Evolutionary conservation across 345 rosid species (phyloP), one percentile per base, ranked within the genome.

Genomic region (Citrus trifoliata): DNA sequence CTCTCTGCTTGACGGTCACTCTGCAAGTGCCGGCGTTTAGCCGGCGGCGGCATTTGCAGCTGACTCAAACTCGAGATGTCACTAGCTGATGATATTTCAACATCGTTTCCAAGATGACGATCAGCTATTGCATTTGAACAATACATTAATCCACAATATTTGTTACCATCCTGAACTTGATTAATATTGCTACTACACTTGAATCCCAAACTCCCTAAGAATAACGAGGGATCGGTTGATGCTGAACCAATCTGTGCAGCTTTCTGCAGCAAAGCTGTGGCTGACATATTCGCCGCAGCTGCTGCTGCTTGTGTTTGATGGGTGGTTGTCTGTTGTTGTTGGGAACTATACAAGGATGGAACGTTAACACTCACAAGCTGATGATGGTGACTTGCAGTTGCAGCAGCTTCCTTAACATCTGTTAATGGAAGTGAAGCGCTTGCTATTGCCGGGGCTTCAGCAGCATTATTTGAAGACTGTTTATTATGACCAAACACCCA

Each of bases 181-280:
- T 35, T 53, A 18, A 53, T 53, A 19, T 53, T 58, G 59, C 68
- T 63, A 25, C 59, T 85, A 40, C 84, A 32, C 68, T 88, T 90
- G 32, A 88, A 78, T 40, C 87, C 89, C 58, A 87, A 84, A 74
- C 88, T 79, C 33, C 82, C 90, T 1, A 88, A 80, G 79, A 90
- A 90, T 73, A 46, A 46, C 18, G 91, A 76, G 60, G 88, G 87
- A 53, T 93, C 91, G 6, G 89, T 70, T 42, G 97, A 82, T 22
- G 88, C 90, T 51, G 90, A 89, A 21, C 97, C 97, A 40, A 94
- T 92, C 70, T 89, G 95, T 22, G 99, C 95, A 40, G 99, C 98
- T 84, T 94, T 96, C 79, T 94, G 98, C 71, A 96, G 85, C 71
- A 96, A 87, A 69, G 98, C 99, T 16, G 99, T 96, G 61, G 99